Base-by-base conservation (phyloP, 116 monocot genomes). In the Phalaenopsis hybrid region DNA sequence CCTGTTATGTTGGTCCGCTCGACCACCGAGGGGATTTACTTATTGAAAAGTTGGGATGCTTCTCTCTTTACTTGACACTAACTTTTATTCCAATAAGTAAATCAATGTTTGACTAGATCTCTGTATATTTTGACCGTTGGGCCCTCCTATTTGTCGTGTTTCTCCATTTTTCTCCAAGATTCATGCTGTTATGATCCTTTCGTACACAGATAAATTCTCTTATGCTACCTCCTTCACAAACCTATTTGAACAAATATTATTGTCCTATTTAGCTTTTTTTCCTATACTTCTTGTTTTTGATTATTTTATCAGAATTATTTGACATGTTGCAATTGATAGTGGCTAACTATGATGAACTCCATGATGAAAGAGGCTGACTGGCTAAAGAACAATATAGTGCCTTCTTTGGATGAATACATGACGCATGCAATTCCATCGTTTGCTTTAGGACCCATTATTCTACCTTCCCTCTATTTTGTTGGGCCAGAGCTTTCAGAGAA, bases 361-460 rank as follows among this genome's bases (percentile, higher is more conserved):
- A 92, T 93, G 91, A 93, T 89, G 93, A 81, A 57, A 81, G 95
- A 94, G 84, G 82, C 93, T 49, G 88, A 91, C 45, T 98, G 93
- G 95, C 34, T 43, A 17, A 85, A 76, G 68, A 85, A 84, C 74
- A 85, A 84, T 75, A 44, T 80, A 63, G 85, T 91, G n/a, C 97
- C 97, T 6, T 81, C 91, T 7, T 16, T 88, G 50, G 90, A 89
- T 21, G 87, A 94, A 55, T 98, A 98, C 76, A 89, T 93, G 91
- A 20, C 31, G 76, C 91, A 98, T 88, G 97, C 89, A 80, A 86
- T 75, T 75, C 83, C 92, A 20, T 94, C 97, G 16, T 87, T 94
- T 82, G 91, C 93, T 49, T 61, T 98, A 37, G 97, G 91, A 9
- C 93, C 94, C 23, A 87, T 98, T 48, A 84, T 98, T 74, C 82